Evolutionary conservation across 768 basidiomycete species (phyloP).

Genomic region (Pholiota microspora): DNA sequence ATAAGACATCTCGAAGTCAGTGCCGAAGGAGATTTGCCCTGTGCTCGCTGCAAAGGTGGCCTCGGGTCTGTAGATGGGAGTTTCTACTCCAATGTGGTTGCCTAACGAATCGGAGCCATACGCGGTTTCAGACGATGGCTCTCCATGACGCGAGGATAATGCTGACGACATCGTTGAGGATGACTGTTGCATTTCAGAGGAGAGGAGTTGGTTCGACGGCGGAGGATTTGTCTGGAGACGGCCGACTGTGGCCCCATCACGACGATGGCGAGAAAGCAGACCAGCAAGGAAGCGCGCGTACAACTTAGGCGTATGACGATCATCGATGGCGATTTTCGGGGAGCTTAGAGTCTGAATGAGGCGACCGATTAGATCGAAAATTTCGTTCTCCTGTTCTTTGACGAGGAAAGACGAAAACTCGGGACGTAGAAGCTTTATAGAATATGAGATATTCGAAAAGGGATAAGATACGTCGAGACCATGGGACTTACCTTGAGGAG

Average conservation of each 20-base stretch:
- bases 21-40: slow-evolving; percentile 41
- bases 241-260: slow-evolving; percentile 60
- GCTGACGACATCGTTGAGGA: slow-evolving; percentile 25
- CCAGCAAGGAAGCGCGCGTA: slow-evolving; percentile 79
- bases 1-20: slow-evolving; percentile 37
- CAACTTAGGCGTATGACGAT: slow-evolving; percentile 75
- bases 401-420: slow-evolving; percentile 65
- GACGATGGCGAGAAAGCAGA: slow-evolving; percentile 67
- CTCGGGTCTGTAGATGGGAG: slow-evolving; percentile 46
- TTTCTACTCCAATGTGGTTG: slow-evolving; percentile 22
- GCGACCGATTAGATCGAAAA: slow-evolving; percentile 68
- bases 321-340: slow-evolving; percentile 75
- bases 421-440: slow-evolving; percentile 61
- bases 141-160: slow-evolving; percentile 23
- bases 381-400: slow-evolving; percentile 63
- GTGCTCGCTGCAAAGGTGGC: slow-evolving; percentile 40
- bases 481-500: slow-evolving; percentile 60
- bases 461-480: not conserved
- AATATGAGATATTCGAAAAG: not conserved
- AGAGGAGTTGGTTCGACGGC: slow-evolving; percentile 25
- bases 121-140: slow-evolving; percentile 2
- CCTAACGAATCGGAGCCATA: slow-evolving; percentile 4
- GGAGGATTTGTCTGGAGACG: slow-evolving; percentile 53
- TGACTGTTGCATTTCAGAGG: slow-evolving; percentile 12
- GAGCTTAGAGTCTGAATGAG: slow-evolving; percentile 73